A percentile compares a stretch with the other conserved stretches of the same genome.
Conservation (phyloP, 371 early-diverging fungal genomes). For the Cokeromyces recurvatus region DNA sequence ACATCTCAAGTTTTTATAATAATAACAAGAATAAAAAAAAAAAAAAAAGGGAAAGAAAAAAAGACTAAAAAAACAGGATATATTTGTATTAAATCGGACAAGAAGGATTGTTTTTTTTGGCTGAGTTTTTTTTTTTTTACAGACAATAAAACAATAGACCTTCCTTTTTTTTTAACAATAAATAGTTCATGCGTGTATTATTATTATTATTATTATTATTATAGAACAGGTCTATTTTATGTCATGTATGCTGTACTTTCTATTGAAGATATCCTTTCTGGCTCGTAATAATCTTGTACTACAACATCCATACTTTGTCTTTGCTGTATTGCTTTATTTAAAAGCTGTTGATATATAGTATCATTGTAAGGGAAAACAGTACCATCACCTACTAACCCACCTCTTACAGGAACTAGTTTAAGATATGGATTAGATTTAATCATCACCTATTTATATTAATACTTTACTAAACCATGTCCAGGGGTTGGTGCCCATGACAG, state of each 20-base stretch:
- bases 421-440: not conserved
- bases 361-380: slow-evolving; percentile 47
- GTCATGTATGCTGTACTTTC: slow-evolving; percentile 19
- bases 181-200: too few relatives aligned
- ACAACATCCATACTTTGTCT: slow-evolving; percentile 7
- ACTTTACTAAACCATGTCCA: slow-evolving; percentile 41
- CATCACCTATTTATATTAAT: not conserved
- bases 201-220: too few relatives aligned
- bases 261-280: slow-evolving; percentile 10
- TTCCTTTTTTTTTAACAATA: too few relatives aligned
- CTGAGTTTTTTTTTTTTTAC: too few relatives aligned
- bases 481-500: slow-evolving; percentile 37
- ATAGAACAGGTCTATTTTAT: too few relatives aligned
- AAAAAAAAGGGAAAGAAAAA: too few relatives aligned
- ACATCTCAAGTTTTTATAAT: not conserved
- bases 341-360: slow-evolving; percentile 31
- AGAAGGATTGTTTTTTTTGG: too few relatives aligned
- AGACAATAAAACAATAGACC: too few relatives aligned
- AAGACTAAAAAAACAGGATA: too few relatives aligned
- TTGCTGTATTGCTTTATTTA: slow-evolving; percentile 41
- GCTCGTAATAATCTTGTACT: slow-evolving; percentile 1
- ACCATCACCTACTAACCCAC: slow-evolving; percentile 46
- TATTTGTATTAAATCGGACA: too few relatives aligned
- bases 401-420: slow-evolving; percentile 33
- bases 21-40: not conserved